Evolutionary conservation across 768 basidiomycete species (phyloP).

Genomic region (Suillus cothurnatus): DNA sequence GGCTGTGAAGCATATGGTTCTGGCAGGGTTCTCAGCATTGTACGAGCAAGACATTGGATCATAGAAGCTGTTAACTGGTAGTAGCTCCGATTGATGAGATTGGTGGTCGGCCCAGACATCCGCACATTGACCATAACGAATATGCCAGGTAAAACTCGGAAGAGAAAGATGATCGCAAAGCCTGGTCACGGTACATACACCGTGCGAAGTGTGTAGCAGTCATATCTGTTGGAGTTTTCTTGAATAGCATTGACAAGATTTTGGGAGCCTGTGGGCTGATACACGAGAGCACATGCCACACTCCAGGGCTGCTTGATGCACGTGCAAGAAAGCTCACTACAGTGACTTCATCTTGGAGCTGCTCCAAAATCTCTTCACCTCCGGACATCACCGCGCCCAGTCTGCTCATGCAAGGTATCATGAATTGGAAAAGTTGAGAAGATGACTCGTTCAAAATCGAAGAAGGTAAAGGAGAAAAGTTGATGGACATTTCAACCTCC

Average conservation of each 20-base stretch:
- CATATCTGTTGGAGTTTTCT: not conserved
- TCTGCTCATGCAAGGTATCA: slow-evolving; percentile 24
- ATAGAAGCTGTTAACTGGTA: not conserved
- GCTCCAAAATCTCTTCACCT: not conserved
- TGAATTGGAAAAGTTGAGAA: slow-evolving; percentile 23
- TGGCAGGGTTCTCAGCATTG: slow-evolving; percentile 2
- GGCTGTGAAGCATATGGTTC: slow-evolving; percentile 1
- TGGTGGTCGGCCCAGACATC: not conserved
- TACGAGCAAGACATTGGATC: not conserved
- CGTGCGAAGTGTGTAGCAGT: slow-evolving; percentile 32
- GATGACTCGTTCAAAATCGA: not conserved
- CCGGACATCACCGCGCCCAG: not conserved
- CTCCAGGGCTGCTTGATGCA: not conserved
- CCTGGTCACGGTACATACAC: slow-evolving; percentile 28
- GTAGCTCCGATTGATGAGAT: not conserved
- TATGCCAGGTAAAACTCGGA: not conserved
- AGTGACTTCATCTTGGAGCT: slow-evolving; percentile 1
- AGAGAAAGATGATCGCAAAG: not conserved
- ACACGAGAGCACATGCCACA: not conserved
- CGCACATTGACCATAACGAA: not conserved
- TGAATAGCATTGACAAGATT: not conserved
- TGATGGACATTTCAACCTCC: not conserved
- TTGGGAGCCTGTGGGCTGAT: not conserved
- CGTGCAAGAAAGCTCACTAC: slow-evolving; percentile 1
- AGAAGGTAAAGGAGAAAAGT: not conserved